Base-by-base conservation (phyloP, 768 basidiomycete species). In the Podaxis carcinomalis region DNA sequence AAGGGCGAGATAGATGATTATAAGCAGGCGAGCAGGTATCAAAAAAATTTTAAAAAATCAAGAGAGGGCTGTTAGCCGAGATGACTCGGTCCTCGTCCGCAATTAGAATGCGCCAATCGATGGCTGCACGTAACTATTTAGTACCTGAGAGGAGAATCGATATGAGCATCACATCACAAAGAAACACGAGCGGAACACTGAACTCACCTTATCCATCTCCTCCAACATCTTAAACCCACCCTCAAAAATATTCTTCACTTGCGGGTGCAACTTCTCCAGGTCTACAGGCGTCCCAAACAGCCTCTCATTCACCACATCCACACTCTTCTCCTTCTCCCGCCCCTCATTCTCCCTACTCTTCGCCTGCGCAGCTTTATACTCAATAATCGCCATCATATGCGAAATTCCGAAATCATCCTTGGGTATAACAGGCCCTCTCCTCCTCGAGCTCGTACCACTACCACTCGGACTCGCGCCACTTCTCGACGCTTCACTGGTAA, bases 351-450 rank as follows among this genome's bases (percentile, higher is more conserved):
- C 72, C 44, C 73, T 67, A 53, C 68, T 70, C 59, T 72, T 77
- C 35, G 70, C 67, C 56, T 75, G 67, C 42, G 72, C 69, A 25
- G 84, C 86, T 36, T 80, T 79, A 39, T 82, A 80, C 71, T 94
- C 89, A 58, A 97, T 93, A 46, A 95, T 80, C 25, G 92, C 88
- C 82, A 97, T 82, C 92, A 97, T 94, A 55, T 87, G 81, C 6
- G 83, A 75, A 25, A 96, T 77, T 1, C 95, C 95, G 73, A 95
- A 95, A 71, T 95, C 93, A 68, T 95, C 87, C 63, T 80, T 82
- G n/a, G 83, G 83, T 51, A 89, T 72, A 46, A 83, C 70, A 36
- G 80, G 77, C 49, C 74, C 81, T 63, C 78, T 84, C 52, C 73
- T 73, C 44, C 75, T 74, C 1, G 75, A 70, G 3, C 74, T 72